These are phyloP conservation scores for Chalara sp. DNA, from an alignment of 2,329 filamentous ascomycete species.

Conservation along the genomic window DNA sequence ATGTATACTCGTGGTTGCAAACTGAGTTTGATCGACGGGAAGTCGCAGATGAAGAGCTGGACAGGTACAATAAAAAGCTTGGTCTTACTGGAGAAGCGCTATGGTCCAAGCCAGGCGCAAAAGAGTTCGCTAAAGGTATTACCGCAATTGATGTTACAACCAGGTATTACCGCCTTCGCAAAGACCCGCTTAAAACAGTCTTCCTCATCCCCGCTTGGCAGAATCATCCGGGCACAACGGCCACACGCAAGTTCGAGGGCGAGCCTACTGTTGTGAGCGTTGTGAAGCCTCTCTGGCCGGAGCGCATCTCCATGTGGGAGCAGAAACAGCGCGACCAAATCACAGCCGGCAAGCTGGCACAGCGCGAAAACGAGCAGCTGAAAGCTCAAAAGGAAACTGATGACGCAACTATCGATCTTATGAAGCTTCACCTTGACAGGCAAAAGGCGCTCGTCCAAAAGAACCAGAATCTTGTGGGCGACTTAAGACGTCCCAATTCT, in stretches of 20 bases:
- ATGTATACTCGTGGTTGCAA: constrained; percentile 41
- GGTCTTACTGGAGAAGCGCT: constrained; percentile 36
- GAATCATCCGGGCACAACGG: constrained; percentile 36
- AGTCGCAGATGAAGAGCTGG: constrained; percentile 30
- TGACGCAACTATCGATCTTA: not conserved
- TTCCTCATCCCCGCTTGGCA: constrained; percentile 46
- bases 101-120: constrained; percentile 12
- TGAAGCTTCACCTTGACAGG: not conserved
- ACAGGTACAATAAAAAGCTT: constrained; percentile 28
- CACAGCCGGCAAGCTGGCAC: not conserved
- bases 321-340: constrained; percentile 13
- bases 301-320: constrained; percentile 21
- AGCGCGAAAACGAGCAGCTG: not conserved
- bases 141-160: constrained; percentile 42
- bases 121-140: constrained; percentile 31
- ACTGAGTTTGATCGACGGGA: constrained; percentile 32
- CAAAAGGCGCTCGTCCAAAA: not conserved
- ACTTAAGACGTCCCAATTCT: not conserved
- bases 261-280: constrained; percentile 33
- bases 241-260: constrained; percentile 39
- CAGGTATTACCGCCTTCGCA: constrained; percentile 45
- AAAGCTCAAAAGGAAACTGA: not conserved
- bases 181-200: constrained; percentile 34
- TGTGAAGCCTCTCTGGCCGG: constrained; percentile 23
- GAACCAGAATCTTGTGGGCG: not conserved